phyloP scores from a whole-genome alignment of 1,284 basidiomycete species.

The Leccinum fallax region DNA sequence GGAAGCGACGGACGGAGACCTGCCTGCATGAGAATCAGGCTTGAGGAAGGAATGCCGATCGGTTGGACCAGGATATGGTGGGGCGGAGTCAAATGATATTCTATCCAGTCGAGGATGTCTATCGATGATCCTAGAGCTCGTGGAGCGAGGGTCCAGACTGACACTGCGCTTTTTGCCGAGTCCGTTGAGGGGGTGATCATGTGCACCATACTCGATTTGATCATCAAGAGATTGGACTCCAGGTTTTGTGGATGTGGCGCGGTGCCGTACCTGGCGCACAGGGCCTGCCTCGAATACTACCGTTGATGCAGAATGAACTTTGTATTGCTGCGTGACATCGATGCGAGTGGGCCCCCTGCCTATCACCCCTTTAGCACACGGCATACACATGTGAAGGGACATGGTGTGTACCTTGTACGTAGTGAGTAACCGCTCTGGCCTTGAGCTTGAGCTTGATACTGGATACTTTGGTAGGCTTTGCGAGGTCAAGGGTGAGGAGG shows the following conservation, averaged over 20 bases:
- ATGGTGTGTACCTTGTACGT: conserved; percentile 79
- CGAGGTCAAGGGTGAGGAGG: conserved; percentile 79
- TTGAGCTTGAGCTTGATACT: conserved; percentile 82
- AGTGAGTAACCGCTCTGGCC: conserved; percentile 66
- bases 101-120: not conserved
- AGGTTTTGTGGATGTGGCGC: conserved; percentile 12
- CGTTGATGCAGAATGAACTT: conserved; percentile 72
- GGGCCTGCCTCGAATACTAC: conserved; percentile 71
- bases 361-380: conserved; percentile 30
- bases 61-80: conserved; percentile 17
- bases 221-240: conserved; percentile 13
- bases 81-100: conserved; percentile 12
- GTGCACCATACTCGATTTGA: not conserved
- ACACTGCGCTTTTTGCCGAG: conserved; percentile 9
- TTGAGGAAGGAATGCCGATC: not conserved
- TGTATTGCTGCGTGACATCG: conserved; percentile 82
- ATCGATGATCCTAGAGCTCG: not conserved
- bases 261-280: conserved; percentile 1
- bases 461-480: conserved; percentile 85
- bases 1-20: conserved; percentile 16
- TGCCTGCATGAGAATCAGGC: not conserved
- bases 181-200: not conserved
- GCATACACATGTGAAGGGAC: not conserved
- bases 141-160: conserved; percentile 17
- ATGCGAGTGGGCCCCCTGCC: conserved; percentile 80